phyloP scores from a whole-genome alignment of 345 rosid species.

The Jatropha curcas region DNA sequence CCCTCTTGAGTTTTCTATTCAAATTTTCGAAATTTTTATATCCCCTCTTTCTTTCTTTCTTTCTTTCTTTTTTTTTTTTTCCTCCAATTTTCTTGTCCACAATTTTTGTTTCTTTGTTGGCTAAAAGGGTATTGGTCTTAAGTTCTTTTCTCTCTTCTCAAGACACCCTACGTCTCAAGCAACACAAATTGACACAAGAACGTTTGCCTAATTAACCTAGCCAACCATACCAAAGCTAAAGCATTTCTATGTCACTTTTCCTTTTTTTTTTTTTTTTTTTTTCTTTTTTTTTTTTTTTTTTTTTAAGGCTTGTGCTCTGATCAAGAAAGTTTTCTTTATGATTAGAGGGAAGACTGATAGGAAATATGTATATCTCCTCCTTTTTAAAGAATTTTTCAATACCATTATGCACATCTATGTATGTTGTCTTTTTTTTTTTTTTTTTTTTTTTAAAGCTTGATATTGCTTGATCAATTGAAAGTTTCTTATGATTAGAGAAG shows the following conservation, averaged over 20 bases:
- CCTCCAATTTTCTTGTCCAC: not conserved
- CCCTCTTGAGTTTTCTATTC: constrained; percentile 24
- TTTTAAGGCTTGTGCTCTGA: too few species aligned
- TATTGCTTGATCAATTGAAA: constrained; percentile 1
- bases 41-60: not conserved
- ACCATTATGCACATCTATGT: too few species aligned
- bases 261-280: too few species aligned
- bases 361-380: too few species aligned
- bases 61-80: too few species aligned
- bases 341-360: too few species aligned
- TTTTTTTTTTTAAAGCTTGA: not conserved
- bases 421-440: too few species aligned
- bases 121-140: constrained; percentile 19
- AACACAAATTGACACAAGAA: not conserved
- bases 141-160: constrained; percentile 42
- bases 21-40: constrained; percentile 1
- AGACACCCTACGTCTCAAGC: constrained; percentile 35
- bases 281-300: too few species aligned
- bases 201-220: not conserved
- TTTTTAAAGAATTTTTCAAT: too few species aligned
- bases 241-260: not conserved
- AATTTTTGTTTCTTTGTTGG: not conserved
- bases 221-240: not conserved
- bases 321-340: too few species aligned
- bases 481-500: not conserved